phyloP scores from a whole-genome alignment of 2,329 filamentous ascomycete genomes.

The Paradendryphiella salina region DNA sequence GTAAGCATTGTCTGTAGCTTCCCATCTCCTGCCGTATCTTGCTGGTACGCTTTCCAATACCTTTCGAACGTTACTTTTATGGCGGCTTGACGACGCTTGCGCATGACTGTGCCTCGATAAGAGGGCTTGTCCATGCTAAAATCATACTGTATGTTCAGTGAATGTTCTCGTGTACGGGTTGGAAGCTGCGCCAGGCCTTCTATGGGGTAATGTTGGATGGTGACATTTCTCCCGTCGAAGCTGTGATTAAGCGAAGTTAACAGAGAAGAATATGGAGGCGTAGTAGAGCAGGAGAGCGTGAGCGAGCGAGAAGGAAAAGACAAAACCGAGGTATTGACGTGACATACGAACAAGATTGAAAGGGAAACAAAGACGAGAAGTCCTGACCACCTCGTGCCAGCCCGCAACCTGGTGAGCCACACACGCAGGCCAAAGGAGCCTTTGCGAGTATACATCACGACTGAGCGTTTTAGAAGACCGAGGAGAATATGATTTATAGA shows the following conservation, averaged over 20 bases:
- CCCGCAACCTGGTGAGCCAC: slow-evolving; percentile 12
- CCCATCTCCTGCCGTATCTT: neutral
- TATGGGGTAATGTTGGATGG: neutral
- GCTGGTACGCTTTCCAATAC: slow-evolving; percentile 73
- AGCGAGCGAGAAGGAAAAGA: slow-evolving; percentile 14
- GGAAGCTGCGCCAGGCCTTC: neutral
- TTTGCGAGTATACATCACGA: slow-evolving; percentile 17
- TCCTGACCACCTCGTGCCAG: slow-evolving; percentile 19
- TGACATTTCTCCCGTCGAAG: neutral
- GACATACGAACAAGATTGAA: slow-evolving; percentile 14
- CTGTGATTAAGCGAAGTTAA: neutral
- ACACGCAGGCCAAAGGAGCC: slow-evolving; percentile 9
- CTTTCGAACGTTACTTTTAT: slow-evolving; percentile 75
- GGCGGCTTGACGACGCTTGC: slow-evolving; percentile 63
- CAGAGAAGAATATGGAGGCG: slow-evolving; percentile 19
- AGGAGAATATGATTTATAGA: neutral
- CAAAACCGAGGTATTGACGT: slow-evolving; percentile 4
- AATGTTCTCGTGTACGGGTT: neutral
- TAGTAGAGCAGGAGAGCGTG: slow-evolving; percentile 18
- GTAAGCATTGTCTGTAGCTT: neutral
- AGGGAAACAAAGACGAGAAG: slow-evolving; percentile 16
- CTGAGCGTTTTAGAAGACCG: neutral
- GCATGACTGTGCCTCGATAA: slow-evolving; percentile 49
- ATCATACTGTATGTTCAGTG: neutral
- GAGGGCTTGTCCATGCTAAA: neutral